A percentile compares a stretch with the other conserved stretches of the same genome.
Evolutionary conservation across 495 filamentous ascomycete genomes (phyloP).

Genomic region (Pseudevernia furfuracea): DNA sequence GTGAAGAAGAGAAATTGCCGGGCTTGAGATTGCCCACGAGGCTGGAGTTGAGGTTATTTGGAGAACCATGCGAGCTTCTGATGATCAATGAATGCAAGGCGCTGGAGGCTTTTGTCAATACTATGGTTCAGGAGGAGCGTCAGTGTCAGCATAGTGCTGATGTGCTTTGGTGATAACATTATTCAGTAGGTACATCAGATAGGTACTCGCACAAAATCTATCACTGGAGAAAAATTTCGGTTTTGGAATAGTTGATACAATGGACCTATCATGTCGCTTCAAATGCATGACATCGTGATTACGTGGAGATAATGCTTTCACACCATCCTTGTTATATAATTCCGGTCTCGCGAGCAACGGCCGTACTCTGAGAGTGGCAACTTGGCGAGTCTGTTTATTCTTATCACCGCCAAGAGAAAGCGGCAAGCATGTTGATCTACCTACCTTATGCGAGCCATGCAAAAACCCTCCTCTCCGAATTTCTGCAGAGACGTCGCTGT

Average conservation of each 20-base stretch:
- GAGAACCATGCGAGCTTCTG: no score
- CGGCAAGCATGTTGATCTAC: neutral
- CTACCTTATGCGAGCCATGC: constrained; percentile 6
- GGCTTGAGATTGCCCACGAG: neutral
- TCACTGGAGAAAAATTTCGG: neutral
- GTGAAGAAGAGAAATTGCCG: neutral
- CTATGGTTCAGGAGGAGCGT: no score
- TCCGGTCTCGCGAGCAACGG: neutral
- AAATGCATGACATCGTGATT: constrained; percentile 11
- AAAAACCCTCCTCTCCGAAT: neutral
- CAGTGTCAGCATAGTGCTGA: no score
- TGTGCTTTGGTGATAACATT: no score
- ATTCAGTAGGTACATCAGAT: no score
- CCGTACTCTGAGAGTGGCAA: neutral
- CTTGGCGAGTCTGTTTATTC: neutral
- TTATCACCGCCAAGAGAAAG: neutral
- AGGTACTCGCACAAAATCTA: neutral
- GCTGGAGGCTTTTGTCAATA: neutral
- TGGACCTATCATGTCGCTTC: constrained; percentile 2
- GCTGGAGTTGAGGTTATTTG: neutral
- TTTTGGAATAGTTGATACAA: neutral
- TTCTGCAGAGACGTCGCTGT: neutral
- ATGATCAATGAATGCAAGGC: neutral
- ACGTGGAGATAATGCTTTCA: neutral
- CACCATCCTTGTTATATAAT: neutral